Evolutionary conservation across 2,329 filamentous ascomycete genomes (phyloP), one percentile per base, ranked within the genome.

Genomic region (Claviceps capensis): DNA sequence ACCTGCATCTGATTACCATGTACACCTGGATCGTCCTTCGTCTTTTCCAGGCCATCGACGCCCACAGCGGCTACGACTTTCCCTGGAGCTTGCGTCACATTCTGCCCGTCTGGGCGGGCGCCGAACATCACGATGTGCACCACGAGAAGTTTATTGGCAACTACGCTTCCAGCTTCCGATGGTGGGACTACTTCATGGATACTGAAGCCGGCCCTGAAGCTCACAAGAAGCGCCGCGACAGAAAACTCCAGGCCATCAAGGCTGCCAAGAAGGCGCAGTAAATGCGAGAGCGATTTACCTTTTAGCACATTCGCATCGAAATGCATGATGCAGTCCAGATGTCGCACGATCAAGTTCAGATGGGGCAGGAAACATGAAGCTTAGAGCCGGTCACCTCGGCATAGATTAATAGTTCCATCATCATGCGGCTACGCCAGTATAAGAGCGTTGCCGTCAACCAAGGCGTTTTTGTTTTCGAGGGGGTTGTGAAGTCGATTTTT

Each of bases 91-190:
- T 98, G 71, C 88, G 90, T 70, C 88, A 96, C 70, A 86, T 97
- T 76, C 74, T 98, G 49, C 93, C 93, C 38, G 90, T 98, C 80
- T 98, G 93, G 93, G 91, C 91, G 52, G 93, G 93, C 56, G 93
- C 93, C 52, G 83, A 95, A 62, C 91, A 97, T 73, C 93, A 98
- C 73, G 93, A 98, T 65, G 75, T 89, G 45, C 93, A 98, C 73
- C 93, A 98, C 73, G 93, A 98, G 76, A 88, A 89, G 67, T 98
- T 98, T 73, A 89, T 98, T 57, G 93, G 93, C 62, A 98, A 98
- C 76, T 98, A 97, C 68, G 77, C 91, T 49, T 95, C 89, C 66
- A 95, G 88, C 76, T 98, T 98, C 82, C 81, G 91, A 69, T 98
- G 93, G 93, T 98, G 93, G 93, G 93, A 98, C 73, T 95, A 86